A percentile compares a stretch with the other conserved stretches of the same genome.
phyloP scores from a whole-genome alignment of 176 grass and related monocot species.

The Calamus simplicifolius region DNA sequence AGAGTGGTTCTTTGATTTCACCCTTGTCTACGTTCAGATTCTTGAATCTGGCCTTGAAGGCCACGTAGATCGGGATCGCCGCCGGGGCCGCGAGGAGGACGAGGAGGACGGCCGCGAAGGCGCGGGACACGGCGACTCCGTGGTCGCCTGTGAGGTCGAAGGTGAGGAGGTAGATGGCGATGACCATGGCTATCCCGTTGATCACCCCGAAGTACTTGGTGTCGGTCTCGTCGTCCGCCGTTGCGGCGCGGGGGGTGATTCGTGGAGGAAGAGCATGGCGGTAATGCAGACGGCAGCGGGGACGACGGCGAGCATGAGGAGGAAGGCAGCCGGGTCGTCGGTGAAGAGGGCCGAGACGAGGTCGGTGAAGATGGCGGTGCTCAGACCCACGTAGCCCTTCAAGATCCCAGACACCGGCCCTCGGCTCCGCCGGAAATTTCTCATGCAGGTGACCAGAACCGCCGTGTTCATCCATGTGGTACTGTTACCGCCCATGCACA shows the following conservation, averaged over 20 bases:
- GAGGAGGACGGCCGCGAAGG: constrained; percentile 57
- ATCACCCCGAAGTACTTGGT: constrained; percentile 53
- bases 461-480: constrained; percentile 99
- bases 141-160: constrained; percentile 59
- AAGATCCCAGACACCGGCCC: constrained; percentile 73
- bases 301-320: constrained; percentile 75
- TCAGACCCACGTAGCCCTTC: constrained; percentile 90
- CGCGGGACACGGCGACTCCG: constrained; percentile 21
- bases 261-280: constrained; percentile 90
- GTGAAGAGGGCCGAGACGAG: constrained; percentile 79
- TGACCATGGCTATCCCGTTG: constrained; percentile 63
- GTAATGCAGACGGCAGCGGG: constrained; percentile 56
- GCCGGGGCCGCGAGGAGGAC: constrained; percentile 62
- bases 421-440: constrained; percentile 80
- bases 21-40: constrained; percentile 32
- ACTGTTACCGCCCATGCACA: constrained; percentile 95
- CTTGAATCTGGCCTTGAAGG: constrained; percentile 23
- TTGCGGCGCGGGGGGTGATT: constrained; percentile 4
- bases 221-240: constrained; percentile 29
- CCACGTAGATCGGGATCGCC: constrained; percentile 55
- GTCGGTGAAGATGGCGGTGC: constrained; percentile 98
- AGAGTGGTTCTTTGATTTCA: neutral
- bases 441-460: constrained; percentile 95
- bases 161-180: constrained; percentile 84
- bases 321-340: constrained; percentile 70